Base-by-base conservation (phyloP, 2,329 filamentous ascomycete genomes). In the Arthrobotrys sinensis region DNA sequence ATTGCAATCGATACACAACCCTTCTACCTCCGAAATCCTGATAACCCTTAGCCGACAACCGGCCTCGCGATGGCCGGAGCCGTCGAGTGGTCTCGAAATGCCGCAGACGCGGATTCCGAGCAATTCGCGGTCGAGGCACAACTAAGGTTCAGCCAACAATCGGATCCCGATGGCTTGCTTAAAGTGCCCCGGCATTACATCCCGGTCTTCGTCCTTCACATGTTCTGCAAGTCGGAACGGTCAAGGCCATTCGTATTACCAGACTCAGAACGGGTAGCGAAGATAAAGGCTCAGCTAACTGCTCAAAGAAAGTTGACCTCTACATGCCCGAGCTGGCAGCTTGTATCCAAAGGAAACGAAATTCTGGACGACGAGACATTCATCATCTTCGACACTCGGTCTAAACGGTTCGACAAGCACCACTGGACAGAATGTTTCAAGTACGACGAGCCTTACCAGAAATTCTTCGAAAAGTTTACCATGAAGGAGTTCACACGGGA, bases 381-480 rank as follows among this genome's bases (percentile, higher is more conserved):
- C 38, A 81, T 81, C 48, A 79, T 82, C 69, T 82, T 81, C 73
- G 80, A 81, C n/a, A 80, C 81, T 38, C 78, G 81, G 38, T 80
- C 76, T 2, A 80, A 80, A 50, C 70, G 79, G 24, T 82, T 81
- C 72, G 80, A 81, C 57, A 81, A 81, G 34, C 78, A 65, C n/a
- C 82, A 80, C 73, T 82, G 81, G 81, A 78, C 80, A 53, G 79
- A 82, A 71, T 81, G 79, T 60, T 82, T 82, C 79, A 81, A 81
- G 46, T 76, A 80, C 36, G 80, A 80, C 36, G 80, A 81, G 50
- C 81, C 82, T 46, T 82, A 82, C 43, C 69, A 67, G n/a, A 80
- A 80, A 14, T 82, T 82, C 71, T 82, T 82, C 77, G 81, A 82
- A 14, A 82, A 82, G 53, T 80, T 82, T 53, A 82, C 80, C 10